A percentile compares a stretch with the other conserved stretches of the same genome.
These are phyloP conservation scores for Gamsiella multidivaricata DNA, from an alignment of 192 early-diverging fungal genomes.

Conservation along the genomic window DNA sequence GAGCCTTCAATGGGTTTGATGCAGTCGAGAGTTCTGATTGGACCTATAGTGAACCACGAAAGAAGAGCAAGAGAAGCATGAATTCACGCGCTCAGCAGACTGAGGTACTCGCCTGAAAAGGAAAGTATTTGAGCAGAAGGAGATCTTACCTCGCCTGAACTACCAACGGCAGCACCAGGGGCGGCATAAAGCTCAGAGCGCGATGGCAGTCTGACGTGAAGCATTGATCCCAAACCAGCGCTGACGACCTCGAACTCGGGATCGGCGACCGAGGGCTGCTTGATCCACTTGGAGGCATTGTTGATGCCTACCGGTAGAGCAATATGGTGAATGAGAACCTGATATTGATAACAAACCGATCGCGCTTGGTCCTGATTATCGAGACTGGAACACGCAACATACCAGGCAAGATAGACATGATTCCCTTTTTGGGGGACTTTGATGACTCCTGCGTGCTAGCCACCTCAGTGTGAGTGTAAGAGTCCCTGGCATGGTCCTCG, in stretches of 20 bases:
- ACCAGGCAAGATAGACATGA: slow-evolving; percentile 53
- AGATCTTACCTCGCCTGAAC: slow-evolving; percentile 57
- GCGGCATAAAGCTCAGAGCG: slow-evolving; percentile 64
- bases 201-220: slow-evolving; percentile 62
- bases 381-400: background rate
- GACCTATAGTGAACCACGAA: slow-evolving; percentile 10
- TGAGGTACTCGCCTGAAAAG: no score
- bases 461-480: background rate
- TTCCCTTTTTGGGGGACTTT: slow-evolving; percentile 37
- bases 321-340: no score
- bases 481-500: slow-evolving; percentile 2
- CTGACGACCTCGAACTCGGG: slow-evolving; percentile 67
- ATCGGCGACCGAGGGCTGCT: slow-evolving; percentile 55
- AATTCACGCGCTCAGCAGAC: no score
- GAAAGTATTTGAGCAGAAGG: background rate
- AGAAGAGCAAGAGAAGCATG: no score
- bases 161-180: slow-evolving; percentile 63
- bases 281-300: slow-evolving; percentile 53
- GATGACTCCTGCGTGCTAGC: background rate
- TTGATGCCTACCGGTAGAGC: slow-evolving; percentile 60
- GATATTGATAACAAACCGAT: background rate
- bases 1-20: slow-evolving; percentile 47
- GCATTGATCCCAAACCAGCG: slow-evolving; percentile 56
- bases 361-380: slow-evolving; percentile 3
- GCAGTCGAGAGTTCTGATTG: slow-evolving; percentile 43